Evolutionary conservation across 106 monocot species (phyloP).

Genomic region (Dendrobium officinale): DNA sequence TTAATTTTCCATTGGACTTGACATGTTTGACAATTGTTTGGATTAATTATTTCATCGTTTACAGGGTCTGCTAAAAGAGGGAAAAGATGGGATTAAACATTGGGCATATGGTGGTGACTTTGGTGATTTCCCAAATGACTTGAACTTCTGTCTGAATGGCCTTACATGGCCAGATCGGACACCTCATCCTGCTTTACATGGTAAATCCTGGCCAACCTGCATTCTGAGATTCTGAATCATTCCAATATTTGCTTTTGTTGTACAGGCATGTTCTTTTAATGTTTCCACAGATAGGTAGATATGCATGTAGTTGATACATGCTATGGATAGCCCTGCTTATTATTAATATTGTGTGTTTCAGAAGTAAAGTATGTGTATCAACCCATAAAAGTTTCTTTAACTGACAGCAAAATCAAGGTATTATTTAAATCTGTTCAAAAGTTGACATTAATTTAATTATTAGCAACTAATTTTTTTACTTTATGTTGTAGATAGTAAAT

Average conservation of each 20-base stretch:
- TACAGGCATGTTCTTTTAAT: not conserved
- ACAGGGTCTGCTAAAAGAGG: slow-evolving; percentile 82
- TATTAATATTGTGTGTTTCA: slow-evolving; percentile 30
- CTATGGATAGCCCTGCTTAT: slow-evolving; percentile 5
- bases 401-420: slow-evolving; percentile 60
- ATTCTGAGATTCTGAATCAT: not conserved
- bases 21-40: not conserved
- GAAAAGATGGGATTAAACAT: slow-evolving; percentile 60
- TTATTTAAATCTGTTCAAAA: not conserved
- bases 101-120: slow-evolving; percentile 99
- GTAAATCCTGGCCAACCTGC: slow-evolving; percentile 22
- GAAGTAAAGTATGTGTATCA: slow-evolving; percentile 96
- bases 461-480: slow-evolving; percentile 1
- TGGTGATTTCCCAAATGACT: slow-evolving; percentile 90
- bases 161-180: slow-evolving; percentile 90
- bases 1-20: not conserved
- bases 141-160: slow-evolving; percentile 96
- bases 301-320: not conserved
- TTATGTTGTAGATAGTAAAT: slow-evolving; percentile 61
- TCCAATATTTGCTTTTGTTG: not conserved
- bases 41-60: slow-evolving; percentile 2
- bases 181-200: slow-evolving; percentile 91
- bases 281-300: not conserved
- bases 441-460: not conserved
- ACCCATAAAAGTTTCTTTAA: slow-evolving; percentile 55